Evolutionary conservation across 306 rosid genomes (phyloP), one percentile per base, ranked within the genome.

Genomic region (Cajanus cajan): DNA sequence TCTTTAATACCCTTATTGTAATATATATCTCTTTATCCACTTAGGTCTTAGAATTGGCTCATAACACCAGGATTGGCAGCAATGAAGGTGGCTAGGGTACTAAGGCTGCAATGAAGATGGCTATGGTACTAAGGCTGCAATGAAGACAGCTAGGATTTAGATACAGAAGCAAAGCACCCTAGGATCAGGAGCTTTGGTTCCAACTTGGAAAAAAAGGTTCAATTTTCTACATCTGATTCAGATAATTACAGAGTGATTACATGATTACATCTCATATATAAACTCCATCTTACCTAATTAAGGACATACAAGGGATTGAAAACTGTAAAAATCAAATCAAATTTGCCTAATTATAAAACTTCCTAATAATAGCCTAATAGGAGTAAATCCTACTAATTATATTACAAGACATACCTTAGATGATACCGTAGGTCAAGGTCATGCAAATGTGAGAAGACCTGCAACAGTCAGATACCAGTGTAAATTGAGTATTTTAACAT

Each of bases 361-460:
- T 34, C 7, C 68, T 15, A 7, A 33, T 8, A 61, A 18, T 3
- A 28, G 3, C 31, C 31, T 28, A 28, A 28, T 15, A 31, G 13
- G 19, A 61, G 43, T 61, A 61, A 31, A 61, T 33, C 68, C 43
- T 33, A 31, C 41, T 7, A 15, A 31, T 2, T 33, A 61, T 28
- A 61, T 61, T 61, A 61, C 68, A 61, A 33, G 12, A 33, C 66
- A 43, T 86, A 95, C 99, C 94, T 95, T 73, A 95, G 94, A 89
- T 95, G 99, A 86, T 95, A 95, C 22, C 73, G 91, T 63, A 95
- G 99, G 85, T 93, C 99, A 75, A 95, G 99, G 66, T 95, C 96
- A 79, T 90, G 99, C 88, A 95, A 89, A 89, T 95, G 98, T 37
- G 93, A 86, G 81, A 95, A 93, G 75, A 95, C 99, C 99, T 95